phyloP scores from a whole-genome alignment of 2,329 filamentous ascomycete species.

The Sporothrix curviconia region DNA sequence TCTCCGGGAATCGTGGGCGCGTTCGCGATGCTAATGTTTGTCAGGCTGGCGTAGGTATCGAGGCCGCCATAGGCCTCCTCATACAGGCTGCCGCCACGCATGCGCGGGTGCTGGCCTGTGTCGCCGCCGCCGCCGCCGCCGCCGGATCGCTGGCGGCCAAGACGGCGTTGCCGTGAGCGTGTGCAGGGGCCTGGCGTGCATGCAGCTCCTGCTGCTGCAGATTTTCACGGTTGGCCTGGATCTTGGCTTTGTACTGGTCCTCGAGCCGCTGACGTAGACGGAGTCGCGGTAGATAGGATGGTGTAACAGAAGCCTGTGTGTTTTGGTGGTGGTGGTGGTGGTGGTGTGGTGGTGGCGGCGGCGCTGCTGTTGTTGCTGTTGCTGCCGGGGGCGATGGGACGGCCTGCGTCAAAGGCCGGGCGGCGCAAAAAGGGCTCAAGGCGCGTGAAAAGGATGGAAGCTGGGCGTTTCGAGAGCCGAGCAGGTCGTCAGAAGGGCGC shows the following conservation, averaged over 20 bases:
- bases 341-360: no score
- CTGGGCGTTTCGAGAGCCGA: slow-evolving; percentile 24
- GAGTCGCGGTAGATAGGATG: slow-evolving; percentile 77
- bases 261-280: slow-evolving; percentile 71
- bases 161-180: neutral
- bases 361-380: no score
- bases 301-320: slow-evolving; percentile 67
- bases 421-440: slow-evolving; percentile 40
- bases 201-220: slow-evolving; percentile 28
- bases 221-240: slow-evolving; percentile 43
- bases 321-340: no score
- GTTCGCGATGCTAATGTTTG: neutral
- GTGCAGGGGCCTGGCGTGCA: slow-evolving; percentile 18
- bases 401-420: slow-evolving; percentile 20
- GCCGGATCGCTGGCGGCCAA: neutral
- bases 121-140: slow-evolving; percentile 45
- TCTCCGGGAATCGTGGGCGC: neutral
- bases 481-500: slow-evolving; percentile 20
- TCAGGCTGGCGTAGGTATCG: neutral
- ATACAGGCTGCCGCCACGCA: slow-evolving; percentile 34
- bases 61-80: neutral
- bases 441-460: slow-evolving; percentile 46
- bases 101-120: slow-evolving; percentile 42
- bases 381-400: slow-evolving; percentile 18
- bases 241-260: slow-evolving; percentile 58